Conservation (phyloP, 306 rosid genomes). For the Leucaena leucocephala region DNA sequence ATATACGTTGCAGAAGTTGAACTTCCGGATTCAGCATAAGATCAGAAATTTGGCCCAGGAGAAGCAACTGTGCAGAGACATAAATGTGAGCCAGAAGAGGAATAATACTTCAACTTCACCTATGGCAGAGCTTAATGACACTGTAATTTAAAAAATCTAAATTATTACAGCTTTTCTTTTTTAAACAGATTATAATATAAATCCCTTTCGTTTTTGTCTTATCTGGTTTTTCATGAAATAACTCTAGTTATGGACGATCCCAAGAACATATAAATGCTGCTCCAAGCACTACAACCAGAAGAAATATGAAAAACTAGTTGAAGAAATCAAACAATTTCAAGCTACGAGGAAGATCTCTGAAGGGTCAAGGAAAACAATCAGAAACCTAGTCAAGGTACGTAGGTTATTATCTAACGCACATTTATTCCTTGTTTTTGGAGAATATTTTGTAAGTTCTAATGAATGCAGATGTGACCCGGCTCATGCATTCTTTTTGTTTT, state of each 20-base stretch:
- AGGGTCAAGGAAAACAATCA: no score
- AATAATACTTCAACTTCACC: conserved; percentile 22
- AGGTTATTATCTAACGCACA: no score
- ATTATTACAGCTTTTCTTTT: neutral
- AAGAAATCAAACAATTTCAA: conserved; percentile 26
- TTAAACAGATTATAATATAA: no score
- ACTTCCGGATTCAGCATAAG: conserved; percentile 23
- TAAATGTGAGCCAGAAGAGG: neutral
- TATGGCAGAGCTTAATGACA: neutral
- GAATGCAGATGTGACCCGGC: no score
- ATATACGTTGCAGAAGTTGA: conserved; percentile 20
- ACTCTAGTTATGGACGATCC: neutral
- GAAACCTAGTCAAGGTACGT: no score
- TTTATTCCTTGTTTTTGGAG: no score
- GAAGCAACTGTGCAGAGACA: conserved; percentile 20
- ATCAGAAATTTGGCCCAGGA: conserved; percentile 27
- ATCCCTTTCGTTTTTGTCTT: neutral
- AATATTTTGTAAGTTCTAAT: no score
- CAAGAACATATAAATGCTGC: neutral
- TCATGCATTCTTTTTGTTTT: neutral
- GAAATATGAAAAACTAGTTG: conserved; percentile 4
- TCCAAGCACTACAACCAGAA: neutral
- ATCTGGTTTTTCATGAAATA: neutral
- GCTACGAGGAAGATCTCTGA: conserved; percentile 2
- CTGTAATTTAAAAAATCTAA: neutral